phyloP scores from a whole-genome alignment of 2,329 filamentous ascomycete genomes.

The Nemania sp. region DNA sequence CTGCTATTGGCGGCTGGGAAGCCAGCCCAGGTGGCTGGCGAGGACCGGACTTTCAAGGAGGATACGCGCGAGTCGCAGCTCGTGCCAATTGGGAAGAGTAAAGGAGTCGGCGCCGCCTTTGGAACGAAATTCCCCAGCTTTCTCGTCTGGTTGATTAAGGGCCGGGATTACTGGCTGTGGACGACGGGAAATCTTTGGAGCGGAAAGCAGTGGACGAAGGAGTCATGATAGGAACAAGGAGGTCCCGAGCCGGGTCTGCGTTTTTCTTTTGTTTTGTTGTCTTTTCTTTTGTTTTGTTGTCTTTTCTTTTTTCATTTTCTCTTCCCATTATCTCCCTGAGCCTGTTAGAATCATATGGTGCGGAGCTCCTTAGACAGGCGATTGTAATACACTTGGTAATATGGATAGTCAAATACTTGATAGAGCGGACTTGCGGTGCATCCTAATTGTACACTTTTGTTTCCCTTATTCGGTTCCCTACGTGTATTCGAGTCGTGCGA shows the following conservation, averaged over 20 bases:
- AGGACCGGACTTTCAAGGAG: constrained; percentile 45
- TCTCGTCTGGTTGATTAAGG: constrained; percentile 53
- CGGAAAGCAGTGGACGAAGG: constrained; percentile 55
- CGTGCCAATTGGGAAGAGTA: constrained; percentile 50
- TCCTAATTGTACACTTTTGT: background rate
- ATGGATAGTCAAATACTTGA: background rate
- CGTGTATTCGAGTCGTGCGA: background rate
- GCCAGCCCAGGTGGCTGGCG: constrained; percentile 27
- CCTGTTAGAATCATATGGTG: no score
- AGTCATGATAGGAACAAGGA: constrained; percentile 26
- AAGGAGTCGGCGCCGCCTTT: constrained; percentile 49
- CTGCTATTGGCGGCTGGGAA: constrained; percentile 42
- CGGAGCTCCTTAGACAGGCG: no score
- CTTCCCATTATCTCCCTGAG: no score
- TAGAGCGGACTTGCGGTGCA: background rate
- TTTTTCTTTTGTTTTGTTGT: background rate
- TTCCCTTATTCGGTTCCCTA: constrained; percentile 10
- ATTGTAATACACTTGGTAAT: no score
- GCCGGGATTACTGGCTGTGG: constrained; percentile 56
- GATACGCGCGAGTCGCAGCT: constrained; percentile 50
- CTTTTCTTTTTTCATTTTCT: no score
- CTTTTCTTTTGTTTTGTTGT: background rate
- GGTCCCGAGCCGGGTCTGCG: background rate
- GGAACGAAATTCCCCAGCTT: constrained; percentile 49
- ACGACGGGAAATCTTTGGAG: constrained; percentile 52